Evolutionary conservation across 1,284 basidiomycete genomes (phyloP).

Genomic region (Schizopora paradoxa): DNA sequence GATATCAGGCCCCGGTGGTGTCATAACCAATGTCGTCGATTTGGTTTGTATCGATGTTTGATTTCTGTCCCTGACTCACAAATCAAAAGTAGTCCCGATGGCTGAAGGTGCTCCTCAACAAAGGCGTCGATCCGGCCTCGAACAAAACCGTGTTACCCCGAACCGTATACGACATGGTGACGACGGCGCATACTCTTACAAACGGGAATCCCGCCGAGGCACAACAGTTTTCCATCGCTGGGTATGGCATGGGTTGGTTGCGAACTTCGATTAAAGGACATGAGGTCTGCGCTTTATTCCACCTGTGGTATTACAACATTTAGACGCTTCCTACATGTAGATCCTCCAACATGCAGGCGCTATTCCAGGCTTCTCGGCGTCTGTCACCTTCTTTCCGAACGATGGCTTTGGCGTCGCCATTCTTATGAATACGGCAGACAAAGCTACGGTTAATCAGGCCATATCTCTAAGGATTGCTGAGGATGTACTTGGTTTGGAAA

Average conservation of each 20-base stretch:
- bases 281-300: constrained; percentile 24
- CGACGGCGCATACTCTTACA: constrained; percentile 21
- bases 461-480: not conserved
- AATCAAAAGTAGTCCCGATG: constrained; percentile 31
- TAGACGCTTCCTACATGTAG: constrained; percentile 14
- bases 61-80: not conserved
- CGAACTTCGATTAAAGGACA: constrained; percentile 30
- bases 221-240: constrained; percentile 17
- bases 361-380: constrained; percentile 26
- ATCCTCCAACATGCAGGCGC: constrained; percentile 26
- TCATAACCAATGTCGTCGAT: constrained; percentile 32
- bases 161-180: not conserved
- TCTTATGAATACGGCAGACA: constrained; percentile 26
- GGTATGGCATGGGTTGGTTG: constrained; percentile 34
- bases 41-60: constrained; percentile 25
- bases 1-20: constrained; percentile 31
- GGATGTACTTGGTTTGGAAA: constrained; percentile 2
- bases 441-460: constrained; percentile 15
- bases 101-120: constrained; percentile 27
- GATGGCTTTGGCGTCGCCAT: constrained; percentile 27
- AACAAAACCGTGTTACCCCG: not conserved
- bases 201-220: constrained; percentile 6
- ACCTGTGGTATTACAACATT: not conserved
- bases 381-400: constrained; percentile 24
- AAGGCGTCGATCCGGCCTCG: constrained; percentile 4